phyloP scores from a whole-genome alignment of 129 eudicot species.

The Helianthus annuus region DNA sequence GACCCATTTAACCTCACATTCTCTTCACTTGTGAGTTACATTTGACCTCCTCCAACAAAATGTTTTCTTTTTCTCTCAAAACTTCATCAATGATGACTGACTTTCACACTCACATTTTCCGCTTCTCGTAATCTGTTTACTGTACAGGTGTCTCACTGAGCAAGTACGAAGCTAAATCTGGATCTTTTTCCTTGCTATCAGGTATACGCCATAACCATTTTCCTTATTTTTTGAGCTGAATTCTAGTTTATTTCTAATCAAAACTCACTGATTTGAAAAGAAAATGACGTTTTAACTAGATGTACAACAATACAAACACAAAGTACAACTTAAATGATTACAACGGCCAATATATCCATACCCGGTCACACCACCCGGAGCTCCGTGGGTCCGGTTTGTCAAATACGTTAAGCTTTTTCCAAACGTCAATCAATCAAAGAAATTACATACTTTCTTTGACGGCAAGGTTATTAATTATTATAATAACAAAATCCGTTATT shows the following conservation, averaged over 20 bases:
- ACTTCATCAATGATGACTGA: neutral
- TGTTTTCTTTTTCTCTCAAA: neutral
- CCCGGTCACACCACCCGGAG: conserved; percentile 21
- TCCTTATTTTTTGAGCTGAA: conserved; percentile 4
- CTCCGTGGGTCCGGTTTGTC: conserved; percentile 38
- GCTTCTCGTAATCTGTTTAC: conserved; percentile 2
- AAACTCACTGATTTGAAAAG: conserved; percentile 11
- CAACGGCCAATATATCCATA: conserved; percentile 9
- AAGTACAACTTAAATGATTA: conserved; percentile 27
- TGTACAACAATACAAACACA: conserved; percentile 13
- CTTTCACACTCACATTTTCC: conserved; percentile 3
- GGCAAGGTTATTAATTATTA: neutral
- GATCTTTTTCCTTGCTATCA: conserved; percentile 7
- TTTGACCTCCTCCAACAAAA: conserved; percentile 1
- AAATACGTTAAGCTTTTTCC: conserved; percentile 17
- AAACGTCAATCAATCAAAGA: neutral
- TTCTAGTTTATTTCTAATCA: conserved; percentile 10
- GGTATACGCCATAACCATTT: conserved; percentile 11
- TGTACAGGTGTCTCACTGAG: conserved; percentile 17
- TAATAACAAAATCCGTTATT: conserved; percentile 17
- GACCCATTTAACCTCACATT: conserved; percentile 28
- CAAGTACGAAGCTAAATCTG: conserved; percentile 10
- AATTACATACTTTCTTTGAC: conserved; percentile 27
- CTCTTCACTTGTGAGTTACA: conserved; percentile 7
- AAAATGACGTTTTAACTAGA: conserved; percentile 30